Base-by-base conservation (phyloP, 345 rosid species). In the Ceriops decandra region DNA sequence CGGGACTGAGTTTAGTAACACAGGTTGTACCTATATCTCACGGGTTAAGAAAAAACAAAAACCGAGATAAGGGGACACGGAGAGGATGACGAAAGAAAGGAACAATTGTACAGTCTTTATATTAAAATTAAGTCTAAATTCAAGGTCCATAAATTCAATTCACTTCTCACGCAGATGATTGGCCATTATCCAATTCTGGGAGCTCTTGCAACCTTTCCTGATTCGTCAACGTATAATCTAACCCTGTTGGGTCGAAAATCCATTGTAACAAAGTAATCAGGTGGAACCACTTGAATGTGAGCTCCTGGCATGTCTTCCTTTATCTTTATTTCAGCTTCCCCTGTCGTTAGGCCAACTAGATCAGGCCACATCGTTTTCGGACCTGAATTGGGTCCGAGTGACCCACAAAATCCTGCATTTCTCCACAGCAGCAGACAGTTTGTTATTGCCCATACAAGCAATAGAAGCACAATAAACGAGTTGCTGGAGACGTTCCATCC, bases 311-410 rank as follows among this genome's bases (percentile, higher is more conserved):
- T 74, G 15, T 82, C 83, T 69, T 85, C 79, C 63, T 83, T 85
- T 32, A 85, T 76, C 73, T 81, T 85, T 62, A 66, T 74, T 64
- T 83, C 82, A 5, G 84, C 85, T 80, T 79, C 90, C 15, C 78
- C 84, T 0, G 79, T 79, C 7, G 71, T 68, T 22, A 77, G 56
- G 10, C 87, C 91, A 15, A 83, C 85, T 49, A 85, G 62, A 72
- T 83, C 89, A 0, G 87, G 87, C 86, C 91, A 87, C n/a, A 70
- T 65, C 62, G 20, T 74, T 68, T 79, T 79, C 9, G 47, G 7
- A 7, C 46, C 57, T 28, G 70, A 19, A 60, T 56, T 79, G 46
- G 75, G 30, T 64, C 76, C 82, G 31, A 35, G 24, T 22, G 66
- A 30, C 54, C 81, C 83, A 13, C 67, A 67, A 17, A 68, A 58